Conservation (phyloP, 2,329 filamentous ascomycete species). For the Bimuria novae-zelandiae region DNA sequence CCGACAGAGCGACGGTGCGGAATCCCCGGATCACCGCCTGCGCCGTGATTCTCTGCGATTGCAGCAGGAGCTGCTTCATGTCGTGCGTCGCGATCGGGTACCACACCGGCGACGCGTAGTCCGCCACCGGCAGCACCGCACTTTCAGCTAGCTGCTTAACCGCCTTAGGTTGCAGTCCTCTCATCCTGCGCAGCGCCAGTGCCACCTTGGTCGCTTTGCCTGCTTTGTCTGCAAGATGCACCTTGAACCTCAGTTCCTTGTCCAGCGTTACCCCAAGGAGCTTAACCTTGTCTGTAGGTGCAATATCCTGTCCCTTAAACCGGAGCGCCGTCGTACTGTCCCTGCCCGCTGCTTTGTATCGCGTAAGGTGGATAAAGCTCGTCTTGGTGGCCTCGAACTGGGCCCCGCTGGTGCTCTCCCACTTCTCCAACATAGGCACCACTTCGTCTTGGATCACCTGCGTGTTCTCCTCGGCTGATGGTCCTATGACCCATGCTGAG, state of each 20-base stretch:
- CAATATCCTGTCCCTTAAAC: constrained; percentile 16
- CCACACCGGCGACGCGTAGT: constrained; percentile 16
- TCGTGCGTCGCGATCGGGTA: constrained; percentile 14
- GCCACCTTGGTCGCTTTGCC: constrained; percentile 16
- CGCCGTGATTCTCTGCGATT: no score
- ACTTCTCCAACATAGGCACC: constrained; percentile 23
- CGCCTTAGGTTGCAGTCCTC: constrained; percentile 12
- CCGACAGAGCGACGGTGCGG: no score
- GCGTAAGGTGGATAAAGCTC: constrained; percentile 43
- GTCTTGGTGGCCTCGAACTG: no score
- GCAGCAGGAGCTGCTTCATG: no score
- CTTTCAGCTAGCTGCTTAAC: constrained; percentile 12
- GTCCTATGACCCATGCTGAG: constrained; percentile 26
- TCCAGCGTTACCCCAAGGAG: constrained; percentile 20
- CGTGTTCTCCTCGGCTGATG: constrained; percentile 19
- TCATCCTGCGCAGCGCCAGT: constrained; percentile 11
- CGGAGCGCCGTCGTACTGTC: constrained; percentile 10
- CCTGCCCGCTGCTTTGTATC: constrained; percentile 19
- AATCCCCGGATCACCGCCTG: no score
- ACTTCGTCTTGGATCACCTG: constrained; percentile 18
- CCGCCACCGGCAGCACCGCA: constrained; percentile 14
- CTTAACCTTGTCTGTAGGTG: constrained; percentile 17
- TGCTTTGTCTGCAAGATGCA: constrained; percentile 16
- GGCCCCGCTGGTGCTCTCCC: constrained; percentile 32
- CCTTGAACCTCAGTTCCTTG: constrained; percentile 19